phyloP scores from a whole-genome alignment of 1,284 basidiomycete species.

The Marasmius fiardii region DNA sequence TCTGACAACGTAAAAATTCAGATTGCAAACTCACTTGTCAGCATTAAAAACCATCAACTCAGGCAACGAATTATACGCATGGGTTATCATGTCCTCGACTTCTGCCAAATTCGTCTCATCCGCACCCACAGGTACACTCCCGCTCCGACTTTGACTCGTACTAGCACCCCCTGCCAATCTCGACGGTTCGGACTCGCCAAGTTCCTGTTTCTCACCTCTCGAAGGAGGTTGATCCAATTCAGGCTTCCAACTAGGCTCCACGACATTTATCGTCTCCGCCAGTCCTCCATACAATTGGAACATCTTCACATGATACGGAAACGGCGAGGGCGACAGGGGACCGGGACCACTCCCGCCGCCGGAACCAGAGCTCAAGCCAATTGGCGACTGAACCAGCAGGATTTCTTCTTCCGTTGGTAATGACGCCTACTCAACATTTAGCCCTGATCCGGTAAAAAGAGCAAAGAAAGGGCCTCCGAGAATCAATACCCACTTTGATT shows the following conservation, averaged over 20 bases:
- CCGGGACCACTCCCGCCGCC: background rate
- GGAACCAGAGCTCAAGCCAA: background rate
- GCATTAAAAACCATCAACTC: slow-evolving; percentile 11
- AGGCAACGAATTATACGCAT: slow-evolving; percentile 11
- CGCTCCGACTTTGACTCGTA: background rate
- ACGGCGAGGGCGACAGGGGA: slow-evolving; percentile 6
- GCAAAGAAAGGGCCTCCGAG: background rate
- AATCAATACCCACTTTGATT: slow-evolving; percentile 7
- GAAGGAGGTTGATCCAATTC: slow-evolving; percentile 4
- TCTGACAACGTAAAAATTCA: background rate
- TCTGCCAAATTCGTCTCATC: slow-evolving; percentile 3
- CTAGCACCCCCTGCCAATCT: background rate
- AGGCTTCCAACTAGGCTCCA: slow-evolving; percentile 9
- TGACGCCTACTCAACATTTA: slow-evolving; percentile 4
- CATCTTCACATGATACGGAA: slow-evolving; percentile 13
- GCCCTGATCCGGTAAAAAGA: background rate
- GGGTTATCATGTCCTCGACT: slow-evolving; percentile 11
- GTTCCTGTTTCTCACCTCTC: slow-evolving; percentile 2
- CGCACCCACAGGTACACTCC: background rate
- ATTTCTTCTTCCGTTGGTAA: slow-evolving; percentile 13
- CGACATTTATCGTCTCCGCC: slow-evolving; percentile 12
- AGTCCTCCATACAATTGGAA: slow-evolving; percentile 12
- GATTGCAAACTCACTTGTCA: slow-evolving; percentile 7
- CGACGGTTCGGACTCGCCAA: background rate
- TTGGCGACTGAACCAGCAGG: background rate